Conservation (phyloP, 2,329 filamentous ascomycete genomes). For the Annulohypoxylon truncatum region DNA sequence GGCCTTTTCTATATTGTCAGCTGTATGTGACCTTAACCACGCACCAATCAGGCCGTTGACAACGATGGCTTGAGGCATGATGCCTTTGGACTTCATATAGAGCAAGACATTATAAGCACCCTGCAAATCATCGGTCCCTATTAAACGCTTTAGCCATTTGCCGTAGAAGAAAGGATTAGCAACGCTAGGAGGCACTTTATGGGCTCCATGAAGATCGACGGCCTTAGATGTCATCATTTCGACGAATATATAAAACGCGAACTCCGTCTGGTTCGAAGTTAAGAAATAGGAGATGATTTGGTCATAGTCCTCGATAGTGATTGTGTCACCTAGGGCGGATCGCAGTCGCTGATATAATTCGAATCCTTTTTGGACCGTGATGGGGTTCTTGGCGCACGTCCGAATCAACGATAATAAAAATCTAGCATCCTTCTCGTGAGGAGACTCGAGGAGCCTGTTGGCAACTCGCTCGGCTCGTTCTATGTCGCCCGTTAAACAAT, state of each 20-base stretch:
- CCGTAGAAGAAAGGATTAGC: constrained; percentile 85
- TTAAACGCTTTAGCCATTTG: constrained; percentile 88
- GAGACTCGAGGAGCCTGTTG: constrained; percentile 61
- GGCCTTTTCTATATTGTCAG: constrained; percentile 67
- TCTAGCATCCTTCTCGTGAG: constrained; percentile 62
- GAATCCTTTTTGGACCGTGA: constrained; percentile 70
- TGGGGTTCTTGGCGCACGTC: constrained; percentile 67
- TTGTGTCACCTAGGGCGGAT: constrained; percentile 66
- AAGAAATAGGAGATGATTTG: constrained; percentile 77
- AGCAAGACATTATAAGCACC: constrained; percentile 79
- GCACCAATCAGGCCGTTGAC: constrained; percentile 85
- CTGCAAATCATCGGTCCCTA: constrained; percentile 76
- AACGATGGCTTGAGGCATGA: constrained; percentile 77
- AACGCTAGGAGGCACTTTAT: constrained; percentile 60
- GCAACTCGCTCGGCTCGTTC: constrained; percentile 68
- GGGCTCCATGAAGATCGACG: constrained; percentile 59
- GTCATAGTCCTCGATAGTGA: constrained; percentile 82
- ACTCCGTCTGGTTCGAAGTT: constrained; percentile 70
- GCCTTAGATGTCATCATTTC: constrained; percentile 84
- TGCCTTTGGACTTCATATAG: constrained; percentile 77
- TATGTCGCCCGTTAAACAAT: constrained; percentile 67
- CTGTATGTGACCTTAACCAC: constrained; percentile 74
- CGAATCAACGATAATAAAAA: constrained; percentile 76
- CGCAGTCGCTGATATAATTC: constrained; percentile 73
- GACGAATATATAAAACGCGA: constrained; percentile 81